These are phyloP conservation scores for Ophiostoma populinum DNA, from an alignment of 2,329 filamentous ascomycete genomes.

Conservation along the genomic window DNA sequence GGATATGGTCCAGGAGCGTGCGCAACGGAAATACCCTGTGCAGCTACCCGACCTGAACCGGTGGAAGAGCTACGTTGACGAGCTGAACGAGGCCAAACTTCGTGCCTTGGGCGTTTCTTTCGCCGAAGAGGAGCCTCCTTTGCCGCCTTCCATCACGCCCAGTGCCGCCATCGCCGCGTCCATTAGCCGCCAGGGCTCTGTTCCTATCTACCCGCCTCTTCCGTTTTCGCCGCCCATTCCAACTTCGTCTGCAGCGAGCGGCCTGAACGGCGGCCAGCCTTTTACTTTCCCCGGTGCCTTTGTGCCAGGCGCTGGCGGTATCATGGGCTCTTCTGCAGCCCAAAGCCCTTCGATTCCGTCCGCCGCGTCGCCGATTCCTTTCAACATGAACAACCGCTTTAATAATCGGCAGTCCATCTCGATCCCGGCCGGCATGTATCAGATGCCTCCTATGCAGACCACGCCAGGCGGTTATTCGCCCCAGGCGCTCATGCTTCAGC, in stretches of 20 bases:
- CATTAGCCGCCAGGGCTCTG: conserved; percentile 51
- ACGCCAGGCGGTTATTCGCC: conserved; percentile 42
- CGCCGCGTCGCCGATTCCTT: conserved; percentile 56
- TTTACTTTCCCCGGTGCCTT: conserved; percentile 42
- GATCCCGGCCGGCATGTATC: conserved; percentile 45
- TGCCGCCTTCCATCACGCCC: conserved; percentile 46
- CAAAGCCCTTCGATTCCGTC: conserved; percentile 47
- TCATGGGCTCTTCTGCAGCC: conserved; percentile 31
- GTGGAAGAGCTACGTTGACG: conserved; percentile 62
- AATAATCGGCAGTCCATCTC: conserved; percentile 59
- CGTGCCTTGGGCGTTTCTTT: conserved; percentile 76
- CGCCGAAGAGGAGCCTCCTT: conserved; percentile 51
- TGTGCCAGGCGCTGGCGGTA: conserved; percentile 17
- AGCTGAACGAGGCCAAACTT: conserved; percentile 79
- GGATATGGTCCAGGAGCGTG: conserved; percentile 39
- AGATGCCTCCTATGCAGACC: conserved; percentile 33
- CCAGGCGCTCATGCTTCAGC: conserved; percentile 34
- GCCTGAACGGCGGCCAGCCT: conserved; percentile 33
- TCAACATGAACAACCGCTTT: conserved; percentile 35
- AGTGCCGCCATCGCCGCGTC: conserved; percentile 33
- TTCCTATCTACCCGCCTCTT: conserved; percentile 50
- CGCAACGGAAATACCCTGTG: conserved; percentile 37
- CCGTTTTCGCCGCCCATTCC: conserved; percentile 74
- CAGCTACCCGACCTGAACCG: conserved; percentile 52
- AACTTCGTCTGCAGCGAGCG: conserved; percentile 61